Conservation (phyloP, 2,329 filamentous ascomycete genomes). For the Neospermospora avenae region DNA sequence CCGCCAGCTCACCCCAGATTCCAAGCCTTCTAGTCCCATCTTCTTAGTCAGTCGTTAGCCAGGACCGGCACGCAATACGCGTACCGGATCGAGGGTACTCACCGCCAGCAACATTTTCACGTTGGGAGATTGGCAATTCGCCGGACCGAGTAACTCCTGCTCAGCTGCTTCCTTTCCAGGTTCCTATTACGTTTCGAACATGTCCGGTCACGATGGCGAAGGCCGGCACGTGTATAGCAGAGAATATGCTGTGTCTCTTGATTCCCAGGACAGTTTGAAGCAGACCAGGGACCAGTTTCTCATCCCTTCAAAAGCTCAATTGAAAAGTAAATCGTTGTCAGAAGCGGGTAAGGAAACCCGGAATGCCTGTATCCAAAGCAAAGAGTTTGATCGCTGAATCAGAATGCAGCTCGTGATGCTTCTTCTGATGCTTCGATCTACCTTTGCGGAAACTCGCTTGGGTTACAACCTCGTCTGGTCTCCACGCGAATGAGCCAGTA, state of each 20-base stretch:
- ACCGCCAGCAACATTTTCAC: constrained; percentile 9
- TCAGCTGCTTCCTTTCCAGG: constrained; percentile 19
- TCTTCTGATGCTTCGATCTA: constrained; percentile 51
- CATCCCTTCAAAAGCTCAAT: constrained; percentile 69
- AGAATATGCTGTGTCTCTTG: constrained; percentile 43
- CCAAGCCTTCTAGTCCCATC: not conserved
- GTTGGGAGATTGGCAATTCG: constrained; percentile 5
- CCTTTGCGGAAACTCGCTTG: constrained; percentile 76
- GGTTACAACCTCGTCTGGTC: constrained; percentile 67
- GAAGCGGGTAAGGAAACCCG: constrained; percentile 26
- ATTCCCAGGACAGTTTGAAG: constrained; percentile 57
- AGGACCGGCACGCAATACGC: constrained; percentile 15
- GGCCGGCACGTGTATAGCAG: constrained; percentile 26
- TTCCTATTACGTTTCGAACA: constrained; percentile 27
- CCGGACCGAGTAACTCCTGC: not conserved
- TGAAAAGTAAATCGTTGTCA: constrained; percentile 48
- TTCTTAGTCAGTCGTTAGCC: constrained; percentile 5
- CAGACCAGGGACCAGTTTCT: constrained; percentile 68
- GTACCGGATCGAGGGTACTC: constrained; percentile 8
- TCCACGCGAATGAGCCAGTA: constrained; percentile 64
- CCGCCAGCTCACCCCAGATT: not conserved
- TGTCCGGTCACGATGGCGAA: constrained; percentile 20
- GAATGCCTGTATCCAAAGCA: constrained; percentile 2
- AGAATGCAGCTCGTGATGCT: constrained; percentile 20
- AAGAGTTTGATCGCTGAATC: constrained; percentile 5